Evolutionary conservation across 768 basidiomycete genomes (phyloP).

Genomic region (Tephrocybe sp.): DNA sequence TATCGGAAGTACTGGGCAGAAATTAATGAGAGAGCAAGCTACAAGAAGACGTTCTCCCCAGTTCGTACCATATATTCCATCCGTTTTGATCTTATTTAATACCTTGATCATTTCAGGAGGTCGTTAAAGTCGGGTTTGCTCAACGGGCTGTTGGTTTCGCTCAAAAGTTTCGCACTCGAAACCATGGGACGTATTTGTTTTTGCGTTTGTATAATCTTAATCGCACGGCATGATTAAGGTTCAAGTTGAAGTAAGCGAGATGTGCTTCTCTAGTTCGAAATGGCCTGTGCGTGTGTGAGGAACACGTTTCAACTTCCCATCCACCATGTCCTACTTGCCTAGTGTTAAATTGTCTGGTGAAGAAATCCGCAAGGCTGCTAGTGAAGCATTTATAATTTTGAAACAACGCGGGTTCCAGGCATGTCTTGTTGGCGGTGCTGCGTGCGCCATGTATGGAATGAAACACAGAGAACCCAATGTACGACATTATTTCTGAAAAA

Average conservation of each 20-base stretch:
- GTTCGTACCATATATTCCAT: too few relatives aligned
- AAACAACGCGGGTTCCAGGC: slow-evolving; percentile 22
- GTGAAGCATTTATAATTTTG: slow-evolving; percentile 23
- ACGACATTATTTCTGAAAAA: neutral
- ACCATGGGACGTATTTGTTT: too few relatives aligned
- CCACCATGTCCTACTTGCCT: neutral
- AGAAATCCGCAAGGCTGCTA: slow-evolving; percentile 24
- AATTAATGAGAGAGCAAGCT: slow-evolving; percentile 49
- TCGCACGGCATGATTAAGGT: too few relatives aligned
- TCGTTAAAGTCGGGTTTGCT: too few relatives aligned
- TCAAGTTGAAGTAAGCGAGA: neutral
- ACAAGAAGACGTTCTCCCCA: slow-evolving; percentile 35
- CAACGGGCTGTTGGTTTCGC: too few relatives aligned
- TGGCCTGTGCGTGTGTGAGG: neutral
- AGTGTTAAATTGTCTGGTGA: slow-evolving; percentile 5
- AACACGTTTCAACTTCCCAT: neutral
- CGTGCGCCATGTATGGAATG: slow-evolving; percentile 37
- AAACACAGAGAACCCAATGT: slow-evolving; percentile 32
- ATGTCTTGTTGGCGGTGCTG: slow-evolving; percentile 38
- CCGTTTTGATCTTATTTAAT: too few relatives aligned
- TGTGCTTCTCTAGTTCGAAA: neutral
- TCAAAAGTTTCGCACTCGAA: too few relatives aligned
- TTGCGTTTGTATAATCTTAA: too few relatives aligned
- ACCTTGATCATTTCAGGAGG: too few relatives aligned
- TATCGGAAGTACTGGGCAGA: slow-evolving; percentile 46